Evolutionary conservation across 345 rosid genomes (phyloP), one percentile per base, ranked within the genome.

Genomic region (Euphorbia peplus): DNA sequence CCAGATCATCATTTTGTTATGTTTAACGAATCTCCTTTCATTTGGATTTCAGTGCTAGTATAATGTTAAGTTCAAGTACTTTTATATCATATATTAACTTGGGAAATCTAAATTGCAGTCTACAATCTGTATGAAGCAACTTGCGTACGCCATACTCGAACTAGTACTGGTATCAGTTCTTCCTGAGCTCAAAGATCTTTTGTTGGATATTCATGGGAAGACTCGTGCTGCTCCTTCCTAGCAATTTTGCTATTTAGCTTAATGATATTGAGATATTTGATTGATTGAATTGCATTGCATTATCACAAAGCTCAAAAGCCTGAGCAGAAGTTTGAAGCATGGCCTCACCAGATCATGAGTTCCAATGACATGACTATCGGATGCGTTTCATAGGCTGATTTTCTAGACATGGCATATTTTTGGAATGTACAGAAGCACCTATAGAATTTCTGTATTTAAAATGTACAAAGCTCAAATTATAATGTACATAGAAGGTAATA

Each of bases 91-190:
- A 15, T 11, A 32, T 37, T 29, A 15, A 25, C 28, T 35, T 44
- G 64, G 19, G 10, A 65, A 22, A 39, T 63, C 59, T 47, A 7
- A 37, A 32, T 64, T 69, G 80, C 96, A 95, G 99, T 95, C 99
- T 57, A 86, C 86, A 0, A 73, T 92, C 69, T 95, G 99, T 70
- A 74, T 92, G 76, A 92, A 92, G 85, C 99, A 95, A 83, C 89
- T 95, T 58, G 86, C 95, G 19, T 92, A 83, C 55, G 87, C 80
- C 1, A 81, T 84, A 71, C 85, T 95, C 11, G 99, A 95, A 68
- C 83, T 84, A 44, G 39, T 92, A 69, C 75, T 90, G 46, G 42
- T 90, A 63, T 77, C 99, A 0, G 87, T 92, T 37, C 90, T 95
- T 84, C 99, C 99, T 0, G 99, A 95, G 91, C 80, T 95, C 58